Evolutionary conservation across 257 asterid genomes (phyloP).

Genomic region (Gentiana macrophylla): DNA sequence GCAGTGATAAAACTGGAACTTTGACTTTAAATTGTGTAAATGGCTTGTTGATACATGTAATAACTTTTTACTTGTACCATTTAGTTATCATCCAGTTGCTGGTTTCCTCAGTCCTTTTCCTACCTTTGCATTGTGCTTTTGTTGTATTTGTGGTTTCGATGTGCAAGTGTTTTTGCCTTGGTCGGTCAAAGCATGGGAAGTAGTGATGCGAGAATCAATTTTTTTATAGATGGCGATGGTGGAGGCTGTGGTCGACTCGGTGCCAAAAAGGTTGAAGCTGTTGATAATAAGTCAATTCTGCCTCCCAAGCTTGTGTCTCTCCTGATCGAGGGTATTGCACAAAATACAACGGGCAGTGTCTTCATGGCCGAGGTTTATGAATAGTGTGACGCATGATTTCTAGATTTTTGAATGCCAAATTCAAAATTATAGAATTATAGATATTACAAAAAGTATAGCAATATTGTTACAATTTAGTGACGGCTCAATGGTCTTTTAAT

Average conservation of each 20-base stretch:
- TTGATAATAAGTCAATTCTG: constrained; percentile 44
- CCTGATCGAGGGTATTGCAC: constrained; percentile 77
- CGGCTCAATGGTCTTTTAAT: too few relatives aligned
- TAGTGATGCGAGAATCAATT: constrained; percentile 1
- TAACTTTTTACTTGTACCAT: constrained; percentile 8
- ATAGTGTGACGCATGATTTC: too few relatives aligned
- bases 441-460: too few relatives aligned
- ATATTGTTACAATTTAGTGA: too few relatives aligned
- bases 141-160: background rate
- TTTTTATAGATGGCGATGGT: constrained; percentile 77
- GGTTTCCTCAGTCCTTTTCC: background rate
- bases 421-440: too few relatives aligned
- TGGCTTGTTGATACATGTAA: background rate
- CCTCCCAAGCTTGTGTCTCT: constrained; percentile 44
- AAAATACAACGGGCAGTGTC: constrained; percentile 85
- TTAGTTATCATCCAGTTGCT: background rate
- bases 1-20: constrained; percentile 97
- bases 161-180: background rate
- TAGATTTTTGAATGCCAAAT: too few relatives aligned
- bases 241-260: constrained; percentile 53
- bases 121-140: background rate
- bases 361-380: constrained; percentile 70
- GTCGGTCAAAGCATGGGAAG: background rate
- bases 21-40: constrained; percentile 79
- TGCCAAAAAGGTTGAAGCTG: constrained; percentile 45